Evolutionary conservation across 805 yeast species (phyloP).

Genomic region (Candida easanensis): DNA sequence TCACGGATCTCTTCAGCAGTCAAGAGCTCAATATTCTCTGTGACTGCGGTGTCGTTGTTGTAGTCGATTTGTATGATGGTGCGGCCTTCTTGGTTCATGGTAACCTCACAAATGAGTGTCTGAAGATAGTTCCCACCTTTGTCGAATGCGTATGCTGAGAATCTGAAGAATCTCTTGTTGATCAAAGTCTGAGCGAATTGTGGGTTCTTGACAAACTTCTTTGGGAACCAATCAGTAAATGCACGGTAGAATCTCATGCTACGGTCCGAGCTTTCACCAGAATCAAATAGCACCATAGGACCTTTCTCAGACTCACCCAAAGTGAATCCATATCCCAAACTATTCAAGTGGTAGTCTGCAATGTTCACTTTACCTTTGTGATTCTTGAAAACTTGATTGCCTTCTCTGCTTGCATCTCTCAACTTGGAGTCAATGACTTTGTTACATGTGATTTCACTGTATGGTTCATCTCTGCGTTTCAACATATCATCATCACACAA

Average conservation of each 20-base stretch:
- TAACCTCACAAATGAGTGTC: not conserved
- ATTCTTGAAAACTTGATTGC: not conserved
- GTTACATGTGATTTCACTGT: conserved; percentile 9
- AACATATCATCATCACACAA: conserved; percentile 24
- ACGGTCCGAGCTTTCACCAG: not conserved
- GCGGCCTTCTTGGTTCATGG: not conserved
- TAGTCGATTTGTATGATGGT: not conserved
- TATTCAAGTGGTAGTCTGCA: conserved; percentile 2
- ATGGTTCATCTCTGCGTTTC: conserved; percentile 5
- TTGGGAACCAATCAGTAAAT: conserved; percentile 7
- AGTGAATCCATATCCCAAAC: not conserved
- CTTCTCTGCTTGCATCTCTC: not conserved
- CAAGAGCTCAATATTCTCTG: not conserved
- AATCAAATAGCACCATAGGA: conserved; percentile 1
- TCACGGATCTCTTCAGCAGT: not conserved
- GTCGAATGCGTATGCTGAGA: not conserved
- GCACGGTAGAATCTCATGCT: not conserved
- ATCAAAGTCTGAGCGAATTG: not conserved
- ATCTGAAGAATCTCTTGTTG: not conserved
- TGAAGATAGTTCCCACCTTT: not conserved
- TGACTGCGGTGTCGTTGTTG: not conserved
- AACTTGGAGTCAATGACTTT: not conserved
- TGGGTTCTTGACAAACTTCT: not conserved
- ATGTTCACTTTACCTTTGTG: conserved; percentile 1
- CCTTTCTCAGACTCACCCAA: conserved; percentile 1